Base-by-base conservation (phyloP, 1,139 yeast species). In the Lodderomyces jiufengensis region DNA sequence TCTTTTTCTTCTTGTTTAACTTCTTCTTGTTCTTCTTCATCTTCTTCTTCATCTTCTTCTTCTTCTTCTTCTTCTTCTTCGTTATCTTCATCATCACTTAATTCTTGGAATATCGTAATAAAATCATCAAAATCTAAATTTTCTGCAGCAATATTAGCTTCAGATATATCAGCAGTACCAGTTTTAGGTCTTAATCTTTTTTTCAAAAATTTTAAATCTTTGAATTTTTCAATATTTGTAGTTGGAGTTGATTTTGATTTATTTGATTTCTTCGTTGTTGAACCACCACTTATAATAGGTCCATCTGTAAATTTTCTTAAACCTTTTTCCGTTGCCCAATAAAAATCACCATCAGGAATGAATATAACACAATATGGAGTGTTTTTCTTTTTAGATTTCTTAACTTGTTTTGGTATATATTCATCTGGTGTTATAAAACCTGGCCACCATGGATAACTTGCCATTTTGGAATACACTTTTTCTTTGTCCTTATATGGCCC, bases 391-490 rank as follows among this genome's bases (percentile, higher is more conserved):
- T 65, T 63, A 15, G 58, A 70, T 37, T 53, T 53, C 45, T 59
- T 43, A n/a, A 69, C 70, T 18, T 59, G 55, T 5, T 55, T 50
- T 6, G 76, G 74, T 20, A 69, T 61, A 45, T 61, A 51, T 26
- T 59, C 59, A 9, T 51, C 45, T 1, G 76, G 76, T 66, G 68
- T 66, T 40, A 70, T 67, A 43, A 68, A 70, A 12, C 73, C 66
- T 9, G 76, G 76, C 76, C 76, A 70, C 22, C 71, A 69, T 1
- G 73, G 70, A 46, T 63, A 70, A 31, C 74, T 71, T 22, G 66
- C 61, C 75, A 70, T 69, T 47, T 70, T 70, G 37, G 75, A 72
- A 44, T 66, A 53, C 9, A 70, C 74, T 49, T 66, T 52, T 25
- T 23, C 33, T 13, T 32, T 33, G 21, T 26, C 24, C n/a, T 24